Percentiles rank a stretch among this genome's conserved stretches.
These are phyloP conservation scores for Plasmodium gallinaceum DNA, from an alignment of 169 alveolate species.

Conservation along the genomic window DNA sequence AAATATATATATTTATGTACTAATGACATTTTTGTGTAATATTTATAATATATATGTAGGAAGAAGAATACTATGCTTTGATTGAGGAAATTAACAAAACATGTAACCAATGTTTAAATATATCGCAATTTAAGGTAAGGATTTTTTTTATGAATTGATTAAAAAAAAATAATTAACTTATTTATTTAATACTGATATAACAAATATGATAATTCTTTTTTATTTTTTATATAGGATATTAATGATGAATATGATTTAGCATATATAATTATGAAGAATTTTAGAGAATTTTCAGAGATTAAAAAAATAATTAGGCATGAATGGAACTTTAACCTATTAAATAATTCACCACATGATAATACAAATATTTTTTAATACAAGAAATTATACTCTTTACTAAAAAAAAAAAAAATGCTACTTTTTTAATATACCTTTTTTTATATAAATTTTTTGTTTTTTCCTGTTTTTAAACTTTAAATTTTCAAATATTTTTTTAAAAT, in stretches of 20 bases:
- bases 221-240: conserved; percentile 40
- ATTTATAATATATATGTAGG: conserved; percentile 17
- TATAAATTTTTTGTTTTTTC: too few relatives aligned
- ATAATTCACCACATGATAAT: conserved; percentile 71
- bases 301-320: conserved; percentile 69
- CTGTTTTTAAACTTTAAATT: too few relatives aligned
- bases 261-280: conserved; percentile 51
- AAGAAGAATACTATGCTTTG: conserved; percentile 49
- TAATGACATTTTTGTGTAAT: background rate
- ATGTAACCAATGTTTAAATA: conserved; percentile 49
- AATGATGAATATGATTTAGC: conserved; percentile 72
- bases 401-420: background rate
- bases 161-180: background rate
- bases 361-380: conserved; percentile 12
- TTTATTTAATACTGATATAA: background rate
- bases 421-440: conserved; percentile 20
- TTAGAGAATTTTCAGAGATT: conserved; percentile 46
- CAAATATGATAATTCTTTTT: background rate
- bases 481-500: too few relatives aligned
- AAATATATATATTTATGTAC: conserved; percentile 11
- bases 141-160: background rate
- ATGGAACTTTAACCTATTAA: conserved; percentile 57
- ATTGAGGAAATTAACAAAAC: conserved; percentile 74
- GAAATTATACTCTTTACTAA: conserved; percentile 11
- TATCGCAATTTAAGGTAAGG: conserved; percentile 69